Evolutionary conservation across 441 rosid species (phyloP), one percentile per base, ranked within the genome.

Genomic region (Populus hybrid): DNA sequence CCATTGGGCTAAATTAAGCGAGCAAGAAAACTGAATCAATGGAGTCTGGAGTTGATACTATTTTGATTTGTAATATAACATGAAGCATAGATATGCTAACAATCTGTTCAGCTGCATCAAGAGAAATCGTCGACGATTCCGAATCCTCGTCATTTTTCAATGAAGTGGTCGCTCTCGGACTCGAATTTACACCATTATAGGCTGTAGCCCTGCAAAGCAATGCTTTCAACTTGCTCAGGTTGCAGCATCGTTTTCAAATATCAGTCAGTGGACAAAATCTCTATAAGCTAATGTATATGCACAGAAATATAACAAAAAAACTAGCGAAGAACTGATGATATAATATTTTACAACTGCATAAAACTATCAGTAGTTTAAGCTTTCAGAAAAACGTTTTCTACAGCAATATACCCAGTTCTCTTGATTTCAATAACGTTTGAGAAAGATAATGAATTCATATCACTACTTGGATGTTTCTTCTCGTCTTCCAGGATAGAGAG

Each of bases 1-100:
- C 31, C 69, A 31, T 6, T 31, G 6, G 64, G 72, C 71, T 63
- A 73, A 59, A 64, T 72, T 69, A 73, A 70, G 80, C 50, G n/a
- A n/a, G n/a, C n/a, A 18, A 14, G n/a, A 6, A 8, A 38, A 24
- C 8, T 1, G 9, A n/a, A 38, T 9, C 68, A 8, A 53, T 5
- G 33, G 36, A 28, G 69, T 53, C n/a, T 53, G 7, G 61, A 53
- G 61, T 18, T 53, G 61, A 53, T 53, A 53, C 7, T 53, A 16
- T 53, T 53, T 53, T 53, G 61, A 50, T 53, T 53, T 53, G 61
- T 53, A 53, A 53, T 1, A 18, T 18, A 53, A 14, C 61, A 53
- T 18, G 21, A 16, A 53, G 36, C 36, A 28, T 28, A 28, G 69
- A 12, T 65, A 28, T 65, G 35, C 69, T 16, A 12, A 5, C 36